Conservation (phyloP, 2,329 filamentous ascomycete species). For the Pseudogymnoascus sp. region DNA sequence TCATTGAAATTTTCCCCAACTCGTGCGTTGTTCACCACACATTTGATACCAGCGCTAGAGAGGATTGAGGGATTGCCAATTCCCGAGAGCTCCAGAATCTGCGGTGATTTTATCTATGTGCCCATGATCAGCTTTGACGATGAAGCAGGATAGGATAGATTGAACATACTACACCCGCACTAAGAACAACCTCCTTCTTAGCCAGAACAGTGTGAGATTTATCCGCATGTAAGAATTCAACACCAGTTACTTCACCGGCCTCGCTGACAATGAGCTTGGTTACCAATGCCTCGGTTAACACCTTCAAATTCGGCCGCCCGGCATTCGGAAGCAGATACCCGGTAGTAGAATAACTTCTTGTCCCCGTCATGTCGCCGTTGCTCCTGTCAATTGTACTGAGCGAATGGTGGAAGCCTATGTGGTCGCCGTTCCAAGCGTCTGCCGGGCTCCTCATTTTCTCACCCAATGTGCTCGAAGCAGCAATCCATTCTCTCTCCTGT, state of each 20-base stretch:
- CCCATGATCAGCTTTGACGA: neutral
- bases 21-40: slow-evolving; percentile 14
- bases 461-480: slow-evolving; percentile 12
- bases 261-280: slow-evolving; percentile 54
- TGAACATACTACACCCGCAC: slow-evolving; percentile 20
- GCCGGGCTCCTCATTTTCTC: slow-evolving; percentile 11
- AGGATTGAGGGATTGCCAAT: slow-evolving; percentile 23
- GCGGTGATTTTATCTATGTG: slow-evolving; percentile 22
- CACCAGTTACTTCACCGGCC: slow-evolving; percentile 15
- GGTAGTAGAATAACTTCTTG: slow-evolving; percentile 19
- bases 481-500: slow-evolving; percentile 4
- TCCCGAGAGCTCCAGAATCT: slow-evolving; percentile 32
- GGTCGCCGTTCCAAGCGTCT: slow-evolving; percentile 17
- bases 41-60: slow-evolving; percentile 14
- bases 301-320: slow-evolving; percentile 55
- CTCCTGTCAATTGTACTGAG: slow-evolving; percentile 11
- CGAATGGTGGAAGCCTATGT: slow-evolving; percentile 12
- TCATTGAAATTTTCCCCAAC: slow-evolving; percentile 20
- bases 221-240: slow-evolving; percentile 19
- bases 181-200: slow-evolving; percentile 27
- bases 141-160: neutral
- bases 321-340: slow-evolving; percentile 18
- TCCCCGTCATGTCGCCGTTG: slow-evolving; percentile 11
- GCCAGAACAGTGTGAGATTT: slow-evolving; percentile 19
- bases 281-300: slow-evolving; percentile 79